phyloP scores from a whole-genome alignment of 257 asterid genomes.

The Solanum sparsipilum region DNA sequence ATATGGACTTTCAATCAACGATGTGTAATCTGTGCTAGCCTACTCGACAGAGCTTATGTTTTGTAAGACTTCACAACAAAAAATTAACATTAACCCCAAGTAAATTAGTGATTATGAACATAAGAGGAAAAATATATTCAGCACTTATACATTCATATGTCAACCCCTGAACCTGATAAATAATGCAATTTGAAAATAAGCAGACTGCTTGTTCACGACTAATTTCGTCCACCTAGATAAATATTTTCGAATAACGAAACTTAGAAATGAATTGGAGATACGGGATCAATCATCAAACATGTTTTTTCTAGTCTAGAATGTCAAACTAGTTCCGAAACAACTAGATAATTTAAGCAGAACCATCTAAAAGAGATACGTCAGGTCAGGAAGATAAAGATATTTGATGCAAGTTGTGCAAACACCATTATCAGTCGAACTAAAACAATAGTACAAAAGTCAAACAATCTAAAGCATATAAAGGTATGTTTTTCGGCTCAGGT shows the following conservation, averaged over 20 bases:
- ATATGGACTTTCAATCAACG: no score
- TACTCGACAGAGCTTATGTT: not conserved
- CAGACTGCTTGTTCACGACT: not conserved
- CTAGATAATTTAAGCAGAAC: not conserved
- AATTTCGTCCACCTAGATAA: not conserved
- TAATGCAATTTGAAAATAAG: not conserved
- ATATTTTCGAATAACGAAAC: not conserved
- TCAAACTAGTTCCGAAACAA: not conserved
- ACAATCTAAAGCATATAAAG: not conserved
- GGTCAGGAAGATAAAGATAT: not conserved
- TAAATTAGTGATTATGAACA: no score
- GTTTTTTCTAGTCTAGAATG: not conserved
- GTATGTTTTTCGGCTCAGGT: not conserved
- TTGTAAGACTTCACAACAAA: not conserved
- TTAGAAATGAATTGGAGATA: not conserved
- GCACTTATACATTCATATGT: not conserved
- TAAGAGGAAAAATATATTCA: no score
- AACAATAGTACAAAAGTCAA: not conserved
- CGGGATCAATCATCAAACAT: not conserved
- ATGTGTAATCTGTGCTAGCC: not conserved
- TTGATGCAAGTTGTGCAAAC: not conserved
- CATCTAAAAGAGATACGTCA: not conserved
- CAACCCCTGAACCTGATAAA: not conserved
- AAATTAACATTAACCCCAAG: no score
- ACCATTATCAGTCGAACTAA: not conserved